Evolutionary conservation across 371 early-diverging fungal species (phyloP), one percentile per base, ranked within the genome.

Genomic region (Mucor velutinosus): DNA sequence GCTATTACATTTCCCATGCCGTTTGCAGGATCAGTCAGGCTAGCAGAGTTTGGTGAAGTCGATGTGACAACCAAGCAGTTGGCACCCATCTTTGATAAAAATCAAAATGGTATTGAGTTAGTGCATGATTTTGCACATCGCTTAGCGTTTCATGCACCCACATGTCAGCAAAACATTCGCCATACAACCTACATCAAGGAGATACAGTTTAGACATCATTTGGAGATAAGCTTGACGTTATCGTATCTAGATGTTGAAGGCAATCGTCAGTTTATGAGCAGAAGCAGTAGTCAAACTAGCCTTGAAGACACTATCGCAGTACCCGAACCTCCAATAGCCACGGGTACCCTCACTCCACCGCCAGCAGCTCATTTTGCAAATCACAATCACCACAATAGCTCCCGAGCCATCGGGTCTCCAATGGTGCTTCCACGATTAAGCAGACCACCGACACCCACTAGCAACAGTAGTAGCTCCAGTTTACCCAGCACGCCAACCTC

Each of bases 111-210:
- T 3, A 70, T 77, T 27, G 70, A 73, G 10, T 7, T 81, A 12
- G 64, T 58, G 7, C 76, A 76, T 51, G 76, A 76, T 30, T 72
- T 81, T 70, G 75, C 79, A 5, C 75, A 78, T 58, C 71, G 81
- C 37, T 35, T 81, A 43, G 74, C 77, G 7, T 78, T 81, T 64
- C 67, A 72, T 29, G 70, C 81, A 12, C 81, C 81, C 3, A 76
- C 76, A 0, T 81, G 81, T 53, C 66, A 74, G 21, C 76, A 78
- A 25, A 75, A 78, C 35, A 71, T 78, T 60, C 76, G 73, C 25
- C 70, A 78, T 56, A 75, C 76, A 14, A 77, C 79, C 5, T 73
- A 76, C 45, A 66, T 76, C 17, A 66, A 69, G 47, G 78, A 78
- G 33, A 81, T 81, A 21, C 67, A 71, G 43, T 71, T 78, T 37